phyloP scores from a whole-genome alignment of 225 moss, liverwort and hornwort species.

The Marchantia polymorpha region DNA sequence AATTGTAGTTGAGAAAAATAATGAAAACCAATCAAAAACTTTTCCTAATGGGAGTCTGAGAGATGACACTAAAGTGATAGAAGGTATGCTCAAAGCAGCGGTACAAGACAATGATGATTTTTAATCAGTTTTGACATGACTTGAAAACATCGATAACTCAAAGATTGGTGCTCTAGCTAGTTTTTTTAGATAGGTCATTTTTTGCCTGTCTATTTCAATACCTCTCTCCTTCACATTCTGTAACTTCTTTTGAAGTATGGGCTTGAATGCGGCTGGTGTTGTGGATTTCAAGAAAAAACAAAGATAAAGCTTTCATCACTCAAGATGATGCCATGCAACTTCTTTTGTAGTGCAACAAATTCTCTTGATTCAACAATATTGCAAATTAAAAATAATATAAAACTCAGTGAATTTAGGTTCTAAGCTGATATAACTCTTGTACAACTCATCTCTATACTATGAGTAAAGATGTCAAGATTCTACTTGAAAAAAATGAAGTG shows the following conservation, averaged over 20 bases:
- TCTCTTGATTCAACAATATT: conserved; percentile 30
- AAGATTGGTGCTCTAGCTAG: conserved; percentile 8
- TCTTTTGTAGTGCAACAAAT: conserved; percentile 26
- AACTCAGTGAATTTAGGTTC: conserved; percentile 24
- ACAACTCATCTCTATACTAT: conserved; percentile 17
- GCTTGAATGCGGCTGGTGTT: conserved; percentile 26
- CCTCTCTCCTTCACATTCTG: conserved; percentile 25
- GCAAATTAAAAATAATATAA: conserved; percentile 20
- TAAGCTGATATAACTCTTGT: conserved; percentile 16
- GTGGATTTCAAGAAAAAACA: conserved; percentile 17
- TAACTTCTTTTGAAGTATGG: conserved; percentile 28
- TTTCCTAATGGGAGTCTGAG: no score
- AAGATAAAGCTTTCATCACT: conserved; percentile 34
- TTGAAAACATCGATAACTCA: conserved; percentile 5
- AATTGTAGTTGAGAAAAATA: conserved; percentile 12
- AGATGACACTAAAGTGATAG: background rate
- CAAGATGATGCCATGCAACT: conserved; percentile 30
- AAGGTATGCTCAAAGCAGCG: background rate
- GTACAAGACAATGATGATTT: conserved; percentile 12
- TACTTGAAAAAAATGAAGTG: conserved; percentile 13
- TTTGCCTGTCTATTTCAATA: background rate
- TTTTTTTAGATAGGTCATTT: background rate
- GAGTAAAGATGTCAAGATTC: conserved; percentile 21
- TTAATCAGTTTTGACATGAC: conserved; percentile 5
- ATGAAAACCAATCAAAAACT: background rate